These are phyloP conservation scores for Polychaeton citri DNA, from an alignment of 2,329 filamentous ascomycete genomes.

Conservation along the genomic window DNA sequence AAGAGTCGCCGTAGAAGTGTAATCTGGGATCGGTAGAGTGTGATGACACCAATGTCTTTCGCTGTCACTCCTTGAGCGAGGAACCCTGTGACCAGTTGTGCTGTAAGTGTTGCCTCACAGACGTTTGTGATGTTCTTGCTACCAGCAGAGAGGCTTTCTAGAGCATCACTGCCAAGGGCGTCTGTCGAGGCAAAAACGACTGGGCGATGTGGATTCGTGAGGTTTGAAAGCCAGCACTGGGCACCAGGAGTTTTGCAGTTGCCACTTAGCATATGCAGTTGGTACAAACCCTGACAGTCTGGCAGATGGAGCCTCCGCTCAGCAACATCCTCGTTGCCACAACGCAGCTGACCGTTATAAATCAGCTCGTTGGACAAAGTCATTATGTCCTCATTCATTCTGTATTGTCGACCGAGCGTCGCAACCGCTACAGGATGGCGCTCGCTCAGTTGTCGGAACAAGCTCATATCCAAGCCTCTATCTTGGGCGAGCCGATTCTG, in stretches of 20 bases:
- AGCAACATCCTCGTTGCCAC: slow-evolving; percentile 67
- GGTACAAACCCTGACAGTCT: slow-evolving; percentile 21
- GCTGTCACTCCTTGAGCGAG: slow-evolving; percentile 62
- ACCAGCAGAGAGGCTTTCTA: slow-evolving; percentile 59
- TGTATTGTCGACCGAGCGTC: slow-evolving; percentile 88
- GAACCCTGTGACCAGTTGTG: slow-evolving; percentile 68
- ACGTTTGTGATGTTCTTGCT: slow-evolving; percentile 72
- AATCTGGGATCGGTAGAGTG: slow-evolving; percentile 88
- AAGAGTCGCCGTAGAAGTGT: slow-evolving; percentile 65
- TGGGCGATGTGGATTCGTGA: slow-evolving; percentile 56
- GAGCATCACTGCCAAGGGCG: slow-evolving; percentile 46
- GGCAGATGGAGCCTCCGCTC: slow-evolving; percentile 55
- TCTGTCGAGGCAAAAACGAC: slow-evolving; percentile 90
- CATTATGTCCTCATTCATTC: slow-evolving; percentile 98
- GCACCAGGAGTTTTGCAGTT: slow-evolving; percentile 1
- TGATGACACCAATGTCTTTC: slow-evolving; percentile 81
- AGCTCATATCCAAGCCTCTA: slow-evolving; percentile 78
- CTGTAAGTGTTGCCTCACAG: slow-evolving; percentile 63
- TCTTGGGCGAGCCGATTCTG: slow-evolving; percentile 78
- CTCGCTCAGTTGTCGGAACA: slow-evolving; percentile 90
- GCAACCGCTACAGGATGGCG: slow-evolving; percentile 76
- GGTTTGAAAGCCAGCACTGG: slow-evolving; percentile 62
- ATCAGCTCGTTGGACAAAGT: slow-evolving; percentile 82
- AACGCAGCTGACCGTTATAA: slow-evolving; percentile 81
- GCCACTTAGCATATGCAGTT: slow-evolving; percentile 16